Percentiles rank a stretch among this genome's conserved stretches.
Evolutionary conservation across 208 protist genomes (phyloP).

Genomic region (Crithidia thermophila): DNA sequence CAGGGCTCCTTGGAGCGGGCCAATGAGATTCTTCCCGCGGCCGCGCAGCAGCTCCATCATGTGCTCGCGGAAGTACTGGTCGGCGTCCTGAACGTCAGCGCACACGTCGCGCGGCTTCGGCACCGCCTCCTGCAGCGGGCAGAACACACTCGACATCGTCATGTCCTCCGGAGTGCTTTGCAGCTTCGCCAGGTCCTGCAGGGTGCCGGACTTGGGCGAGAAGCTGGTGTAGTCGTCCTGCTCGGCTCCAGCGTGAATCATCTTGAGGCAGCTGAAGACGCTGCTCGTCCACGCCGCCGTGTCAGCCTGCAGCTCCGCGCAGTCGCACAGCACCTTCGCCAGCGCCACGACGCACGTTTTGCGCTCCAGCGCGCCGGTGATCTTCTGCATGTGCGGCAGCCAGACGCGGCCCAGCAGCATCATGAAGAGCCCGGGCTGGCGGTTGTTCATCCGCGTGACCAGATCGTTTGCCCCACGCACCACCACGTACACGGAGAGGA

Average conservation of each 20-base stretch:
- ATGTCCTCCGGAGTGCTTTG: constrained; percentile 18
- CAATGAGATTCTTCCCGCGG: constrained; percentile 34
- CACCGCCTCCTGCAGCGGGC: constrained; percentile 74
- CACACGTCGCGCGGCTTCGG: constrained; percentile 73
- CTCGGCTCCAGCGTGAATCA: constrained; percentile 77
- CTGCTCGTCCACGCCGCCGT: constrained; percentile 56
- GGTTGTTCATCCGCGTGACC: constrained; percentile 58
- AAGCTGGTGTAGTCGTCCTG: constrained; percentile 83
- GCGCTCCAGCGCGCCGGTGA: constrained; percentile 76
- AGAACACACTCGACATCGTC: constrained; percentile 66
- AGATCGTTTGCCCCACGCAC: constrained; percentile 61
- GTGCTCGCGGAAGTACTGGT: constrained; percentile 64
- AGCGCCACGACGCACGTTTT: constrained; percentile 88
- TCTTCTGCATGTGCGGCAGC: constrained; percentile 85
- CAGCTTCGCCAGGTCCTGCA: constrained; percentile 38
- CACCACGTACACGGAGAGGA: constrained; percentile 78
- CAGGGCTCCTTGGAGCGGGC: constrained; percentile 44
- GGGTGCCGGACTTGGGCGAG: constrained; percentile 38
- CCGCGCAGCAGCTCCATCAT: constrained; percentile 58
- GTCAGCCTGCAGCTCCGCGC: constrained; percentile 60
- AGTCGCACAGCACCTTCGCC: constrained; percentile 70
- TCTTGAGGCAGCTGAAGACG: constrained; percentile 70
- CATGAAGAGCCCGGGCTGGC: constrained; percentile 82
- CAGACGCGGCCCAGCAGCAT: constrained; percentile 79
- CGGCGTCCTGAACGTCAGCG: constrained; percentile 56